phyloP scores from a whole-genome alignment of 345 rosid species.

The Moricandia arvensis region DNA sequence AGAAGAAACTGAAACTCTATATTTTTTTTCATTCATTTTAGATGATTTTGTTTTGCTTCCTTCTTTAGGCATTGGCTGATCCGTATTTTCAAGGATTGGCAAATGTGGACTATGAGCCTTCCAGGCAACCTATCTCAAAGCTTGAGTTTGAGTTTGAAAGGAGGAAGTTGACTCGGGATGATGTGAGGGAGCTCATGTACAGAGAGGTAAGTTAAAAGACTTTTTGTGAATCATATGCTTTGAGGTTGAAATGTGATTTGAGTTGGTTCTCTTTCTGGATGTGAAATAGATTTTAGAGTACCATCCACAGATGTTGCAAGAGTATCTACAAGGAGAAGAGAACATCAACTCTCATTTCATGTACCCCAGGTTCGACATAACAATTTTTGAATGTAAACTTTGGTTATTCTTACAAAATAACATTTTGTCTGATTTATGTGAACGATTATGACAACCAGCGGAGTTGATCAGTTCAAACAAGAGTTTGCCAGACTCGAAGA shows the following conservation, averaged over 20 bases:
- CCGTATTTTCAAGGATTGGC: slow-evolving; percentile 85
- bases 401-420: neutral
- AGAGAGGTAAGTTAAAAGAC: slow-evolving; percentile 66
- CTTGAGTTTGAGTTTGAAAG: slow-evolving; percentile 87
- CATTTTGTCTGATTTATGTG: neutral
- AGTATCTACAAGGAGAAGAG: slow-evolving; percentile 72
- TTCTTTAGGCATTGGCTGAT: slow-evolving; percentile 78
- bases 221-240: neutral
- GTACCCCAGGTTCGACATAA: slow-evolving; percentile 67
- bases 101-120: slow-evolving; percentile 67
- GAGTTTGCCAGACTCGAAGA: slow-evolving; percentile 93
- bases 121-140: slow-evolving; percentile 79
- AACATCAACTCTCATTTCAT: slow-evolving; percentile 64
- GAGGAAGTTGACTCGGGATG: slow-evolving; percentile 77
- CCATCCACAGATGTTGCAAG: slow-evolving; percentile 76
- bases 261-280: slow-evolving; percentile 11
- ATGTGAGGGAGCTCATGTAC: slow-evolving; percentile 85
- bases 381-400: neutral
- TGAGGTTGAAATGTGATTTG: slow-evolving; percentile 3
- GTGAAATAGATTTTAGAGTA: slow-evolving; percentile 81
- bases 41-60: slow-evolving; percentile 19
- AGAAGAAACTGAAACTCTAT: neutral
- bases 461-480: slow-evolving; percentile 72
- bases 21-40: neutral
- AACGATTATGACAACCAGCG: slow-evolving; percentile 45